Conservation (phyloP, 1,139 yeast genomes). For the Kodamaea sp. region DNA sequence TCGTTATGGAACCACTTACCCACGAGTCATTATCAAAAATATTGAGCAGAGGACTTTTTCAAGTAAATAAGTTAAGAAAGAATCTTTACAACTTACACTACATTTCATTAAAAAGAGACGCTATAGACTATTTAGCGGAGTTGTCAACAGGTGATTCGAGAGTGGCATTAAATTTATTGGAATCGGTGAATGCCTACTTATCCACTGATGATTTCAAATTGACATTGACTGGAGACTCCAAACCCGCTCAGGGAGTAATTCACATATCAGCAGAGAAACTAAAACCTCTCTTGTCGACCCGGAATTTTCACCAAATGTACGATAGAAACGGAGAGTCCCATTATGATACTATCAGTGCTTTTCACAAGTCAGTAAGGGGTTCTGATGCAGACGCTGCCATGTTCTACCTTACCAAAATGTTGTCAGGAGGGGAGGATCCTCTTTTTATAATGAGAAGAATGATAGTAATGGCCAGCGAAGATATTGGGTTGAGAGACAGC, state of each 20-base stretch:
- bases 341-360: constrained; percentile 91
- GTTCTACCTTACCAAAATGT: constrained; percentile 83
- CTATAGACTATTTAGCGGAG: constrained; percentile 69
- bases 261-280: constrained; percentile 38
- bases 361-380: constrained; percentile 90
- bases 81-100: constrained; percentile 39
- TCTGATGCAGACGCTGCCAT: constrained; percentile 86
- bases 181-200: constrained; percentile 44
- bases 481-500: constrained; percentile 81
- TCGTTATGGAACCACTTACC: constrained; percentile 68
- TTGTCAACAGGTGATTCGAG: constrained; percentile 91
- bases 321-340: constrained; percentile 91
- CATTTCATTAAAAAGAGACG: constrained; percentile 55
- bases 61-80: constrained; percentile 60
- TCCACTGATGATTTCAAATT: constrained; percentile 33
- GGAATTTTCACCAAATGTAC: constrained; percentile 61
- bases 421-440: constrained; percentile 93
- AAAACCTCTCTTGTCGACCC: constrained; percentile 35
- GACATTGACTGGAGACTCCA: constrained; percentile 9
- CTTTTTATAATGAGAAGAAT: constrained; percentile 86
- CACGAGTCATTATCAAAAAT: constrained; percentile 57
- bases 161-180: constrained; percentile 76
- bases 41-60: constrained; percentile 61
- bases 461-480: constrained; percentile 92
- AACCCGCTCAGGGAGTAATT: constrained; percentile 27